phyloP scores from a whole-genome alignment of 192 early-diverging fungal genomes.

The Coemansia sp. region DNA sequence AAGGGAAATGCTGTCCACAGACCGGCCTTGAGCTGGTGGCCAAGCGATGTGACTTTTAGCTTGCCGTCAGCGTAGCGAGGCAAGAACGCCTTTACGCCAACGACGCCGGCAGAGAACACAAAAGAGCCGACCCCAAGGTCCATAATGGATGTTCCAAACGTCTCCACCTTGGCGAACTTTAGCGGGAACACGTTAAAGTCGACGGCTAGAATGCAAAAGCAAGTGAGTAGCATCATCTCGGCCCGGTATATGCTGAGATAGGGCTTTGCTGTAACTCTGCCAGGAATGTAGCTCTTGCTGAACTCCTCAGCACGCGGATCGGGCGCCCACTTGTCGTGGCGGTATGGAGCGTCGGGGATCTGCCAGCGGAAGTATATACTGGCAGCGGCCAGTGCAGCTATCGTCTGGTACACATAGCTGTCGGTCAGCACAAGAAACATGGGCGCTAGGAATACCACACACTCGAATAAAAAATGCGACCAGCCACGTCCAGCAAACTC shows the following conservation, averaged over 20 bases:
- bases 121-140: constrained; percentile 93
- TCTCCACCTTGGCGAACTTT: constrained; percentile 89
- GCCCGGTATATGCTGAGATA: constrained; percentile 78
- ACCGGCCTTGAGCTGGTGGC: constrained; percentile 57
- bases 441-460: constrained; percentile 40
- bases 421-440: constrained; percentile 50
- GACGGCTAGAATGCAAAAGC: constrained; percentile 89
- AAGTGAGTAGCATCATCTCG: constrained; percentile 77
- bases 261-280: constrained; percentile 45
- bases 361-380: constrained; percentile 48
- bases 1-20: constrained; percentile 65
- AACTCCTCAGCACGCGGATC: constrained; percentile 51
- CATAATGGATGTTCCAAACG: constrained; percentile 92
- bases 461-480: constrained; percentile 36
- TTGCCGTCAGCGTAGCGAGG: constrained; percentile 38
- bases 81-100: constrained; percentile 68
- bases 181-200: constrained; percentile 93
- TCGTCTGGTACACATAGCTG: constrained; percentile 29
- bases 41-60: constrained; percentile 25
- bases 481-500: constrained; percentile 30
- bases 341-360: constrained; percentile 40
- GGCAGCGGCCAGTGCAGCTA: constrained; percentile 18
- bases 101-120: constrained; percentile 90
- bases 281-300: constrained; percentile 34
- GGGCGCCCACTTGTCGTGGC: constrained; percentile 57